Evolutionary conservation across 148 eudicot species (phyloP), one percentile per base, ranked within the genome.

Genomic region (Arctostaphylos glauca): DNA sequence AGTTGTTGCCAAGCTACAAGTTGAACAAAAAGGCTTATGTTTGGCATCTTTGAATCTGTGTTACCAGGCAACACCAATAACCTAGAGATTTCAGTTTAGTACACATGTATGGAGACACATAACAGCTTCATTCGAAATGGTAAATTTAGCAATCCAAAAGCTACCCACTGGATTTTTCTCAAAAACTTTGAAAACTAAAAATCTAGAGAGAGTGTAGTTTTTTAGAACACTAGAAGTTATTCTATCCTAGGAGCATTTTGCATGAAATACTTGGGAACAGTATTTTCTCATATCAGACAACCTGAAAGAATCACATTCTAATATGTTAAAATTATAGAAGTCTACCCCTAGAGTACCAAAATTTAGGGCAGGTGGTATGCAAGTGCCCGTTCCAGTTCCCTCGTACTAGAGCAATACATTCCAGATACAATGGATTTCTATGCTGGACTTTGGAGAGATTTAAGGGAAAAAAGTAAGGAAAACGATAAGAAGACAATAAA

Each of bases 1-100:
- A 93, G 94, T 85, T 92, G 92, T 76, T 94, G 97, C 88, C 93
- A 95, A 52, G 84, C 78, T 79, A 89, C 78, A 81, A 92, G 91
- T 70, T 92, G 71, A 66, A 66, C 71, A 66, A 66, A 66, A 66
- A 31, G 71, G 44, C 43, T 25, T 1, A 16, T 31, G 71, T 31
- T 64, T 64, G 1, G 71, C 5, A 66, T 66, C 43, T 66, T 66
- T 66, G 7, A 16, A 66, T 66, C 44, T 9, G 16, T 25, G 43
- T 64, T 66, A 66, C 71, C 18, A 66, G 71, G 31, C 2, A 66
- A 66, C 2, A 66, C 44, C 71, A 25, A 12, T 66, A 66, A 41
- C 71, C 44, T 12, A 62, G 68, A 5, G 13, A 62, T 23, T 62
- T 3, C 3, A 4, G 5, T 4, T 25, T 10, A 16, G 71, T 25